These are phyloP conservation scores for Fusarium abutilonis DNA, from an alignment of 2,329 filamentous ascomycete genomes.

Conservation along the genomic window DNA sequence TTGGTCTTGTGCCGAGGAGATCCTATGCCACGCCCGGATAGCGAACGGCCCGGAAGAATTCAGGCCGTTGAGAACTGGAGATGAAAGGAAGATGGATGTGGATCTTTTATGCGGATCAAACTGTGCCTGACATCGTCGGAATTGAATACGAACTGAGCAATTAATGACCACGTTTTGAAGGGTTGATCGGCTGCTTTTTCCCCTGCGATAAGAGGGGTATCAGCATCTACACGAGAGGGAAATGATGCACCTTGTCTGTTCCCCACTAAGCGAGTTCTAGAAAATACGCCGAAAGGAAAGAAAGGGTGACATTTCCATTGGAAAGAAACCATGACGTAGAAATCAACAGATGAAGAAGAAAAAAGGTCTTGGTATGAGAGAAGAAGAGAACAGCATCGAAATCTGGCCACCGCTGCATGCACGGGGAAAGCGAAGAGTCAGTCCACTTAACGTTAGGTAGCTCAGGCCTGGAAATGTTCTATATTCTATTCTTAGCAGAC, in stretches of 20 bases:
- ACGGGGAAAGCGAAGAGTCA: background rate
- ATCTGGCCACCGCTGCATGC: background rate
- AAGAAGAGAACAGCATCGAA: background rate
- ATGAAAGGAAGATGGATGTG: background rate
- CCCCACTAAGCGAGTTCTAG: conserved; percentile 7
- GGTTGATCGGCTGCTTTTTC: no score
- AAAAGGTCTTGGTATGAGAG: background rate
- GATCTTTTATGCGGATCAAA: background rate
- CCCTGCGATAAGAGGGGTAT: background rate
- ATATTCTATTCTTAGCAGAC: conserved; percentile 25
- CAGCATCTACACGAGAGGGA: conserved; percentile 17
- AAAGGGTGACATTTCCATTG: background rate
- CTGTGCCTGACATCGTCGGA: background rate
- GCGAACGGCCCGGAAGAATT: background rate
- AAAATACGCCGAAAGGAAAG: conserved; percentile 4
- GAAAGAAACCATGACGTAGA: conserved; percentile 12
- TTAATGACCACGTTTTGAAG: background rate
- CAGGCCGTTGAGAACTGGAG: background rate
- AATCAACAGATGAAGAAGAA: background rate
- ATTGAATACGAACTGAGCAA: background rate
- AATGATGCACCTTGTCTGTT: conserved; percentile 3
- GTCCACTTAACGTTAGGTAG: no score
- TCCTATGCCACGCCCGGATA: background rate
- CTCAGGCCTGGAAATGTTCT: conserved; percentile 1
- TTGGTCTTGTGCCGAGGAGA: background rate